Base-by-base conservation (phyloP, 2,329 filamentous ascomycete species). In the Amauroascus verrucosus region DNA sequence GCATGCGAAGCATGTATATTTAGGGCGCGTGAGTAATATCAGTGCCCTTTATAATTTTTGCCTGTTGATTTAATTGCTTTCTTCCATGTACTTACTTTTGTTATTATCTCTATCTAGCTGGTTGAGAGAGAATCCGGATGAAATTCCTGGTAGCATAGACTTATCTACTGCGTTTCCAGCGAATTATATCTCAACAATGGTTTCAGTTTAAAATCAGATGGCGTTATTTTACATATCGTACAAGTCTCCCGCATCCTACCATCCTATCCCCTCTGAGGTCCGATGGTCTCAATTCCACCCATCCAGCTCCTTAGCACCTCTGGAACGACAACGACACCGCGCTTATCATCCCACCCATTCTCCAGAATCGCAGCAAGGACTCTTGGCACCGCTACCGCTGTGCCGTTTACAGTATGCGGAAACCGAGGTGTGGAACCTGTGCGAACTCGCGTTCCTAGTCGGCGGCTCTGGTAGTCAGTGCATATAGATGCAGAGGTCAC, bases 351-450 rank as follows among this genome's bases (percentile, higher is more conserved):
- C 86, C 90, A 98, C 0, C 88, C 85, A 63, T 90, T 88, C 75
- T 98, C 93, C 59, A 98, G 66, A 48, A 98, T 77, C 5, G 89
- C 90, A 22, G 93, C 90, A 55, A 98, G 67, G 11, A 98, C 86
- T 50, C 93, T 78, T 2, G 93, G 93, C 35, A 97, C 85, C 0
- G 93, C 93, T 62, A 97, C 75, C 0, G 91, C 93, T 1, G 93
- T 98, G 0, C 91, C 94, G 66, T 98, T 98, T 35, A 95, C 77
- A 0, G 93, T 98, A 72, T 87, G 88, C 13, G 90, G 88, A 67
- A 88, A 97, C 1, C 77, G 75, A 57, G 67, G 68, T 9, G 24
- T 22, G 2, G 48, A 46, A n/a, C 37, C 53, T 16, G 66, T 70
- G 38, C 70, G 71, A 44, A 87, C 74, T 38, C 85, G 79, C 13